These are phyloP conservation scores for Phytophthora aleatoria DNA, from an alignment of 352 stramenopile genomes.

Conservation along the genomic window DNA sequence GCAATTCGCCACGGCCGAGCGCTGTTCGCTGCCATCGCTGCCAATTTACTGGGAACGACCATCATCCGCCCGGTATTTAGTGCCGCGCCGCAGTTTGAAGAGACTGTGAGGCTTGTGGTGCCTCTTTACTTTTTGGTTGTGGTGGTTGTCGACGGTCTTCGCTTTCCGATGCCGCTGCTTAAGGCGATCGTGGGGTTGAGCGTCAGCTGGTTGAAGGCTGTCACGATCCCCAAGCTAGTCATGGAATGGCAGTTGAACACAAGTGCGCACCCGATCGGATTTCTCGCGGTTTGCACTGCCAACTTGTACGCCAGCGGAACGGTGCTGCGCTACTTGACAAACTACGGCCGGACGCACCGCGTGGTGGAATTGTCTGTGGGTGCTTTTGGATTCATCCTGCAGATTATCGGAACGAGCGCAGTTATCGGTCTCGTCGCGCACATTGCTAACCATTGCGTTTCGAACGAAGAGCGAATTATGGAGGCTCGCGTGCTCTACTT, in stretches of 20 bases:
- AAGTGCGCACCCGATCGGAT: slow-evolving; percentile 57
- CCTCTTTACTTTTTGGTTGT: slow-evolving; percentile 62
- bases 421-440: slow-evolving; percentile 59
- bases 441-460: slow-evolving; percentile 62
- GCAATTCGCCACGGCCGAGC: slow-evolving; percentile 43
- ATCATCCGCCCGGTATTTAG: slow-evolving; percentile 68
- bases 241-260: slow-evolving; percentile 57
- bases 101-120: slow-evolving; percentile 62
- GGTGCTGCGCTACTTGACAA: slow-evolving; percentile 57
- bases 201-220: slow-evolving; percentile 77
- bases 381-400: slow-evolving; percentile 46
- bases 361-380: slow-evolving; percentile 44
- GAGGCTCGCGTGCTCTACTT: slow-evolving; percentile 67
- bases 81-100: slow-evolving; percentile 57
- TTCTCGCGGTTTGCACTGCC: slow-evolving; percentile 63
- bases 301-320: slow-evolving; percentile 76
- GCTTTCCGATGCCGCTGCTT: slow-evolving; percentile 48
- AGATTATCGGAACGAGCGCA: slow-evolving; percentile 47
- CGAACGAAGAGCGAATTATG: slow-evolving; percentile 47
- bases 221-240: slow-evolving; percentile 71
- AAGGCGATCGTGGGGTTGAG: slow-evolving; percentile 57
- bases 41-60: slow-evolving; percentile 69
- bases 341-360: slow-evolving; percentile 48
- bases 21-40: slow-evolving; percentile 54
- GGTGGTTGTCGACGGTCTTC: slow-evolving; percentile 42